Base-by-base conservation (phyloP, 495 filamentous ascomycete species). In the Aspergillus kassunensis region DNA sequence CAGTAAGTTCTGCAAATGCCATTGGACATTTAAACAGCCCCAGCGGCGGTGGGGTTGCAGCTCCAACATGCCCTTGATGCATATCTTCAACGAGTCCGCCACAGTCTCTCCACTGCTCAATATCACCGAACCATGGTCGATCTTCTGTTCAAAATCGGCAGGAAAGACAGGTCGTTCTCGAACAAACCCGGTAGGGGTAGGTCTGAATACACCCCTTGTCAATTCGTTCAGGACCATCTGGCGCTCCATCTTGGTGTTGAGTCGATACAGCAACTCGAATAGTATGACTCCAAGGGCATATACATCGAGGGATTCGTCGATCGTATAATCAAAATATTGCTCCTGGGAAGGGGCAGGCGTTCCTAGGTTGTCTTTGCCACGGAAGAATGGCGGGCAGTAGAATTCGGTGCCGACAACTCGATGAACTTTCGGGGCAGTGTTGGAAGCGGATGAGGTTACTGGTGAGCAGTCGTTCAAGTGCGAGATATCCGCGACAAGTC, bases 231-330 rank as follows among this genome's bases (percentile, higher is more conserved):
- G 59, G 21, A 79, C 71, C 12, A 77, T 49, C 19, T 73, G 76
- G 29, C 78, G 73, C 51, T 80, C 75, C 78, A 81, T 81, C 29
- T 72, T 76, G 0, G 78, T 81, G 47, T 66, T 67, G 13, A 79
- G 56, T 11, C 64, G 67, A 41, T 78, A 81, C n/a, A 77, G 34
- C 25, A 77, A 65, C 43, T 81, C 78, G 49, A 80, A 74, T 3
- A 81, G 54, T 25, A 81, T 76, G 18, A 81, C 75, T 1, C 78
- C 78, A 11, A 81, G 65, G 0, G 78, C 74, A 54, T 76, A 81
- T 2, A 80, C 69, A 51, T 81, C 78, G 1, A 80, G 63, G 31
- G 78, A 78, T 40, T 80, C 77, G 47, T 80, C 71, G 34, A 76
- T 69, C 7, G 45, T 59, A 40, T 73, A 74, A n/a, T 19, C 39